Evolutionary conservation across 2,329 filamentous ascomycete species (phyloP).

Genomic region (Diaporthe sp.): DNA sequence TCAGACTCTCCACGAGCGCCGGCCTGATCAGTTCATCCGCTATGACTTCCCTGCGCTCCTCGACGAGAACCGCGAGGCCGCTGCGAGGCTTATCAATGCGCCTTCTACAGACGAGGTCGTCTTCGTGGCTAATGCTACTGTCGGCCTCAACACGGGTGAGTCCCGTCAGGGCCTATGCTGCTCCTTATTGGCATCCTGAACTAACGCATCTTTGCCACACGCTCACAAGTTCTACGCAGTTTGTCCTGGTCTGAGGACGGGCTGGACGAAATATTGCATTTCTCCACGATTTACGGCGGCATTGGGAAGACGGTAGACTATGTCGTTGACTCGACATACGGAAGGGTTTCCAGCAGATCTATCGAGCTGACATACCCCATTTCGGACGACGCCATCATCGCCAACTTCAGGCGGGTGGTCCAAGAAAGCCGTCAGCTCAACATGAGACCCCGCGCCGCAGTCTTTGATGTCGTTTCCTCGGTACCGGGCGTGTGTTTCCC

Average conservation of each 20-base stretch:
- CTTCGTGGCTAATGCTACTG: slow-evolving; percentile 85
- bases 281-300: slow-evolving; percentile 81
- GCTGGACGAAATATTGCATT: slow-evolving; percentile 82
- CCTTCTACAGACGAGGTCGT: slow-evolving; percentile 72
- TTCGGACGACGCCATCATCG: slow-evolving; percentile 73
- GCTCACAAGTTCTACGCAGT: slow-evolving; percentile 72
- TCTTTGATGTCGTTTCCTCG: slow-evolving; percentile 86
- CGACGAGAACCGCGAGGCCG: slow-evolving; percentile 70
- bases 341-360: slow-evolving; percentile 55
- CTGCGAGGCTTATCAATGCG: slow-evolving; percentile 75
- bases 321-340: slow-evolving; percentile 72
- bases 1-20: slow-evolving; percentile 73
- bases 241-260: slow-evolving; percentile 75
- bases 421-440: slow-evolving; percentile 57
- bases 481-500: slow-evolving; percentile 84
- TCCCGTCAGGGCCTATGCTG: not conserved
- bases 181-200: not conserved
- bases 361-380: slow-evolving; percentile 76
- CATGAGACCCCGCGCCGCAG: slow-evolving; percentile 71
- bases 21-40: slow-evolving; percentile 81
- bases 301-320: slow-evolving; percentile 80
- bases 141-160: slow-evolving; percentile 72
- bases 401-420: slow-evolving; percentile 70
- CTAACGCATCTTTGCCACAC: not conserved
- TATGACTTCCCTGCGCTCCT: slow-evolving; percentile 72